A percentile compares a stretch with the other conserved stretches of the same genome.
Evolutionary conservation across 257 asterid species (phyloP).

Genomic region (Cinchona pubescens): DNA sequence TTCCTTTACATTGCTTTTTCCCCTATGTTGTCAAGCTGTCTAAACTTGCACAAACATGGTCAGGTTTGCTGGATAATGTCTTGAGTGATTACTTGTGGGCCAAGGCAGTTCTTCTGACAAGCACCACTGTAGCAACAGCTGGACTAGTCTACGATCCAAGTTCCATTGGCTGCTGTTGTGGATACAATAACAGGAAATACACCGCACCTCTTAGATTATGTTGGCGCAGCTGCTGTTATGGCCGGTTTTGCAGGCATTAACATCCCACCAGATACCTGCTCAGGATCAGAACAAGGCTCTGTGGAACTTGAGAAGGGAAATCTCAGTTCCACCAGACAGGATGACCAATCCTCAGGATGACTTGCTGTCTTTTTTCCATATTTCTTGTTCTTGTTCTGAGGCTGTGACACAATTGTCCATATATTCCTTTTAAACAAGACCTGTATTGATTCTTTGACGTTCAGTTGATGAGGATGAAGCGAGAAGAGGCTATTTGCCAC

Average conservation of each 20-base stretch:
- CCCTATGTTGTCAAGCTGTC: conserved; percentile 5
- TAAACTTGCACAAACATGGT: neutral
- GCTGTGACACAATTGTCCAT: neutral
- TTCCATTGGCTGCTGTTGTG: conserved; percentile 83
- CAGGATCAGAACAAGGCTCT: conserved; percentile 36
- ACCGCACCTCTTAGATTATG: conserved; percentile 52
- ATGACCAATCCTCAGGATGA: conserved; percentile 16
- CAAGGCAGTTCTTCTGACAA: conserved; percentile 87
- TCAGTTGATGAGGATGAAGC: neutral
- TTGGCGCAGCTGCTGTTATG: conserved; percentile 82
- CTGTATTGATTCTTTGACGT: neutral
- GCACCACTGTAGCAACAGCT: conserved; percentile 93
- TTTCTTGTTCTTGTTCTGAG: neutral
- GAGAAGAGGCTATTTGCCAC: neutral
- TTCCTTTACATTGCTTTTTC: neutral
- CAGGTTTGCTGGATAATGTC: conserved; percentile 90
- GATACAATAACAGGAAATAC: conserved; percentile 71
- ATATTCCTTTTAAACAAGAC: neutral
- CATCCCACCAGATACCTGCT: conserved; percentile 51
- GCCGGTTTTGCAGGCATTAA: conserved; percentile 82
- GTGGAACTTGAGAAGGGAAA: conserved; percentile 49
- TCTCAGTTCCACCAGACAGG: conserved; percentile 20
- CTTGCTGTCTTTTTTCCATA: neutral
- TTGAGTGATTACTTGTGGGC: conserved; percentile 97
- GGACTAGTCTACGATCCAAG: conserved; percentile 97